These are phyloP conservation scores for Fragaria ananassa DNA, from an alignment of 306 rosid genomes.

Conservation along the genomic window DNA sequence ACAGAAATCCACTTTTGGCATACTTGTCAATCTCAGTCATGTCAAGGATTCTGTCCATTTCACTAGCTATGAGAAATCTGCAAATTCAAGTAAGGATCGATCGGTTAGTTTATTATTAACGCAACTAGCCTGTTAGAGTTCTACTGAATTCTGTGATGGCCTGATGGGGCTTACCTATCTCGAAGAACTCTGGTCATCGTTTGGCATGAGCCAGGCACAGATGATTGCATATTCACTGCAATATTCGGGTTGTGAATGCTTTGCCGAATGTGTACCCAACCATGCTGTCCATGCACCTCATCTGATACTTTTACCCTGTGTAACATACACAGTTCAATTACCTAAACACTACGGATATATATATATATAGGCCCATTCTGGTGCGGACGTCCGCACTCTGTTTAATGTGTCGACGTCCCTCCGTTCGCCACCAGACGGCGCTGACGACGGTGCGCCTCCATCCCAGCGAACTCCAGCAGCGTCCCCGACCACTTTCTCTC, in stretches of 20 bases:
- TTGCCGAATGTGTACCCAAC: conserved; percentile 83
- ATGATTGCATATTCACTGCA: conserved; percentile 79
- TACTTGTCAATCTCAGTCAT: conserved; percentile 46
- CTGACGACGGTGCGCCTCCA: too few species aligned
- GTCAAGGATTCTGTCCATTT: conserved; percentile 56
- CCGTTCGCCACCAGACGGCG: too few species aligned
- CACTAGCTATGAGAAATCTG: conserved; percentile 62
- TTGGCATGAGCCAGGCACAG: conserved; percentile 60
- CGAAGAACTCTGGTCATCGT: conserved; percentile 59
- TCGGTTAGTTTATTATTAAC: not conserved
- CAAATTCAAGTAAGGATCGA: not conserved
- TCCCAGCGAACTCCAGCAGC: too few species aligned
- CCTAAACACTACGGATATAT: not conserved
- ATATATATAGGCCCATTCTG: too few species aligned
- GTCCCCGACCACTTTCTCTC: too few species aligned
- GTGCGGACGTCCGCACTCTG: too few species aligned
- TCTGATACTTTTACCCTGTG: conserved; percentile 70
- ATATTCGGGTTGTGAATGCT: conserved; percentile 90
- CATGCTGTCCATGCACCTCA: conserved; percentile 52
- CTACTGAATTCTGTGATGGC: not conserved
- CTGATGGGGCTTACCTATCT: conserved; percentile 49
- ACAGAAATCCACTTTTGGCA: conserved; percentile 28
- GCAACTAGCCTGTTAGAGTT: not conserved
- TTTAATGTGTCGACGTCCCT: too few species aligned
- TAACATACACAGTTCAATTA: not conserved